Base-by-base conservation (phyloP, 352 stramenopile genomes). In the Phytophthora ohioensis region DNA sequence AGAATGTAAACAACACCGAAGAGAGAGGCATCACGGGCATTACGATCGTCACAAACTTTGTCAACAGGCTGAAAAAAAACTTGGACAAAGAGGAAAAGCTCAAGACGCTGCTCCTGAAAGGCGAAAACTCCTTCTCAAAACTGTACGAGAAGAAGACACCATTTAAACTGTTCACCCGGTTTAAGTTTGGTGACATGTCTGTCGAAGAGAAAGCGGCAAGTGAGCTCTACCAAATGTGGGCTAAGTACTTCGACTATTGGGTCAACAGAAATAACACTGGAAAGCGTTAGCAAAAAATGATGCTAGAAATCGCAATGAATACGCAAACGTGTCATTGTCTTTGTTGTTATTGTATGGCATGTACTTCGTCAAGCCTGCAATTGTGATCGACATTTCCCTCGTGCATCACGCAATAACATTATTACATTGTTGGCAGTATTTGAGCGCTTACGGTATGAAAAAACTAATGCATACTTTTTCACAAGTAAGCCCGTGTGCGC, bases 111-210 rank as follows among this genome's bases (percentile, higher is more conserved):
- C 21, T 54, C 38, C 10, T 27, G 17, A 12, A 41, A 13, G 41
- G 57, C 8, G 57, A 31, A 17, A 32, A 3, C n/a, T 34, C 42
- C 2, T 57, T 53, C 48, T 30, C 21, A 9, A 53, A 59, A 15
- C 47, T 67, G 1, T 67, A 67, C 59, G 39, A 35, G 10, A 67
- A 59, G 31, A 46, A 59, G 30, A 30, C 10, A n/a, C 59, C 59
- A 6, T 58, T 3, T 32, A 7, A 36, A 3, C 9, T 67, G 4
- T 67, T 38, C 31, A 43, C n/a, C 12, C 17, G n/a, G 5, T 42
- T 65, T 4, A 31, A 34, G 7, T 8, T 15, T 34, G 45, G 27
- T 5, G 11, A 52, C 6, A 34, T 52, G 7, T 52, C 17, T 32
- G 4, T n/a, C 3, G 45, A 3, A 56, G 31, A 56, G 31, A 41